These are phyloP conservation scores for Forsythia suspensa DNA, from an alignment of 257 asterid genomes.

Conservation along the genomic window DNA sequence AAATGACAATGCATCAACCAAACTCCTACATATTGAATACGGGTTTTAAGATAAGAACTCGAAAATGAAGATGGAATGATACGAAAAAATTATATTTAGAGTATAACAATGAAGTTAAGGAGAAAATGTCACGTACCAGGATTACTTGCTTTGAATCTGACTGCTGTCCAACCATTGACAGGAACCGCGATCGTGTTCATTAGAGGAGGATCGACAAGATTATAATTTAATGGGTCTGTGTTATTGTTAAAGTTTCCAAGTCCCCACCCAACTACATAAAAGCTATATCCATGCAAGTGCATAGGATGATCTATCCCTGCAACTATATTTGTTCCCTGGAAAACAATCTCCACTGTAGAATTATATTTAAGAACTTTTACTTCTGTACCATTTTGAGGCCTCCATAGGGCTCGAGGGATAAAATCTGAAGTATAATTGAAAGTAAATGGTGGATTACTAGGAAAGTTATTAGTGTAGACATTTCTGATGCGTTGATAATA, in stretches of 20 bases:
- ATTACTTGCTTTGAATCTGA: conserved; percentile 62
- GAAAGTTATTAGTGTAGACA: conserved; percentile 38
- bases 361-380: conserved; percentile 48
- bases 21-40: conserved; percentile 35
- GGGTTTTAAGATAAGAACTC: background rate
- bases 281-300: conserved; percentile 74
- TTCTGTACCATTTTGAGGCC: conserved; percentile 27
- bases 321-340: conserved; percentile 55
- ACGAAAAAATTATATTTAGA: background rate
- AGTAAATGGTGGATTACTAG: conserved; percentile 36
- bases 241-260: conserved; percentile 45
- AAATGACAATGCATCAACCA: conserved; percentile 69
- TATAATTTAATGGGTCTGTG: conserved; percentile 48
- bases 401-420: conserved; percentile 20
- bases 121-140: conserved; percentile 46
- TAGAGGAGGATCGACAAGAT: conserved; percentile 66
- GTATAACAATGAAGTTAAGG: background rate
- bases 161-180: conserved; percentile 57
- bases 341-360: conserved; percentile 54
- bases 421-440: conserved; percentile 42
- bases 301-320: conserved; percentile 68
- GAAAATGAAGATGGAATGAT: background rate
- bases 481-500: conserved; percentile 38
- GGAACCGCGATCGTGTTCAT: conserved; percentile 59
- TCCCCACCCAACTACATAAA: conserved; percentile 64